These are phyloP conservation scores for Paraphoma chrysanthemicola DNA, from an alignment of 2,329 filamentous ascomycete species.

Conservation along the genomic window DNA sequence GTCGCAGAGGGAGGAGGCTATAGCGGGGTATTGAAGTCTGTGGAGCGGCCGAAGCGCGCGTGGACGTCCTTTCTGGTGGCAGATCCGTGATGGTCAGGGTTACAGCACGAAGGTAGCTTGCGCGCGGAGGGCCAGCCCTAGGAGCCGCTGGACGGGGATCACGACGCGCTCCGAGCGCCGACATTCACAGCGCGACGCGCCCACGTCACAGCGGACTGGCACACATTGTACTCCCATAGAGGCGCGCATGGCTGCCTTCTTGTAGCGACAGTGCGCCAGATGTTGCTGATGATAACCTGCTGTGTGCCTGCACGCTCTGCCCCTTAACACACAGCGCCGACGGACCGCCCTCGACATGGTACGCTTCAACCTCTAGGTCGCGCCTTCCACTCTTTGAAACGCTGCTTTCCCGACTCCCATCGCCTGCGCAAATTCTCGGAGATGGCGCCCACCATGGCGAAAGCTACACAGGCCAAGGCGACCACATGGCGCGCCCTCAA, in stretches of 20 bases:
- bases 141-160: background rate
- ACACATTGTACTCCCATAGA: background rate
- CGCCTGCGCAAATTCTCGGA: background rate
- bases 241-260: constrained; percentile 12
- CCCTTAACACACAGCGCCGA: constrained; percentile 3
- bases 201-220: constrained; percentile 8
- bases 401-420: background rate
- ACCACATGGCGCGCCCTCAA: constrained; percentile 83
- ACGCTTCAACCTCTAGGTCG: constrained; percentile 11
- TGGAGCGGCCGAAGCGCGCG: constrained; percentile 17
- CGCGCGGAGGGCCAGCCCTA: constrained; percentile 1
- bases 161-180: constrained; percentile 5
- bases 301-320: constrained; percentile 5
- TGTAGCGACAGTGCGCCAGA: constrained; percentile 6
- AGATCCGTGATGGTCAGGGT: constrained; percentile 13
- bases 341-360: constrained; percentile 25
- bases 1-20: constrained; percentile 6
- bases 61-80: constrained; percentile 10
- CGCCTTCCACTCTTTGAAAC: background rate
- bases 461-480: constrained; percentile 37
- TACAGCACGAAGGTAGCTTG: constrained; percentile 24
- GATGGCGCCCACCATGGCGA: background rate
- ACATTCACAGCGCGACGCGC: constrained; percentile 11
- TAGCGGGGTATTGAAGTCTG: constrained; percentile 13
- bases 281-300: constrained; percentile 8